A percentile compares a stretch with the other conserved stretches of the same genome.
These are phyloP conservation scores for Trametes maxima DNA, from an alignment of 768 basidiomycete species.

Conservation along the genomic window DNA sequence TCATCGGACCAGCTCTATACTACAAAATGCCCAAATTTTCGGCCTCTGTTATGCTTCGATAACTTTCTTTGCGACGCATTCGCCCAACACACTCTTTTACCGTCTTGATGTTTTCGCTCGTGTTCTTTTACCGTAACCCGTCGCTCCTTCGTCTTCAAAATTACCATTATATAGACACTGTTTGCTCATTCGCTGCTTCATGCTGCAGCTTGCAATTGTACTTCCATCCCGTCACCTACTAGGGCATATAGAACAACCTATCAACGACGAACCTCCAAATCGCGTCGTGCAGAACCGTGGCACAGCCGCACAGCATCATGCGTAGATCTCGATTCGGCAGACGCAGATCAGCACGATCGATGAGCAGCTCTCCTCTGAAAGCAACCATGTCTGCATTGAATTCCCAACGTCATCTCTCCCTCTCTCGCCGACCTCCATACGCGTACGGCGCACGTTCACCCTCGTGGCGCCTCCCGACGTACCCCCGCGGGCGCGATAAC, in stretches of 20 bases:
- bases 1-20: background rate
- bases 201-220: too few relatives aligned
- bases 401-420: background rate
- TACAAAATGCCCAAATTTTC: background rate
- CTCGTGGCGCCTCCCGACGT: too few relatives aligned
- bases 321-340: constrained; percentile 4
- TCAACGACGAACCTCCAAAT: background rate
- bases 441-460: background rate
- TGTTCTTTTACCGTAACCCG: too few relatives aligned
- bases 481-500: too few relatives aligned
- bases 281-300: background rate
- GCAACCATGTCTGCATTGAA: background rate
- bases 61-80: too few relatives aligned
- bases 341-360: constrained; percentile 9
- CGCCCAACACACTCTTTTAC: too few relatives aligned
- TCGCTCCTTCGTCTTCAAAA: too few relatives aligned
- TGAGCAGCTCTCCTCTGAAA: background rate
- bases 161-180: too few relatives aligned
- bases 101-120: too few relatives aligned
- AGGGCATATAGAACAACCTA: background rate
- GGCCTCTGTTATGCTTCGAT: too few relatives aligned
- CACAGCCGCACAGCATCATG: background rate
- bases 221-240: too few relatives aligned
- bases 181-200: too few relatives aligned
- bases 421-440: background rate